A percentile compares a stretch with the other conserved stretches of the same genome.
Conservation (phyloP, 208 protist genomes). For the Acanthamoeba castellanii region DNA sequence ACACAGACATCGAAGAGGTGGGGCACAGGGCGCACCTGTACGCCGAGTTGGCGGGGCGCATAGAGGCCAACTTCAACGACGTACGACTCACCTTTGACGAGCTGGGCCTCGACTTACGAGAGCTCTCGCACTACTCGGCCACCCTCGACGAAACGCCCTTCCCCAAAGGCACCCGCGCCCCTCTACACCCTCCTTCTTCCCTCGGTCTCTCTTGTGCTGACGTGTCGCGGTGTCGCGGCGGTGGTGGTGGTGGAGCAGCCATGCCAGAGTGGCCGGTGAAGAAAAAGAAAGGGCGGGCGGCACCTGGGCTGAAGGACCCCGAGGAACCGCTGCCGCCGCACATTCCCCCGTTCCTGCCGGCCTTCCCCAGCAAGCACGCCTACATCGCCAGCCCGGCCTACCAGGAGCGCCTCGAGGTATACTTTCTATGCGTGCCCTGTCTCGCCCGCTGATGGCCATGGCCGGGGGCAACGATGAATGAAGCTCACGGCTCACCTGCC, state of each 20-base stretch:
- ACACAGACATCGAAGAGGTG: neutral
- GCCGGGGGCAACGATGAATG: too few relatives aligned
- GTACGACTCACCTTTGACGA: conserved; percentile 23
- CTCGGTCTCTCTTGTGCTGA: neutral
- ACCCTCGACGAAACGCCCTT: conserved; percentile 33
- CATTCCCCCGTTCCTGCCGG: conserved; percentile 10
- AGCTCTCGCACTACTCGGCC: neutral
- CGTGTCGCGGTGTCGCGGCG: neutral
- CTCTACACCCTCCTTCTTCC: neutral
- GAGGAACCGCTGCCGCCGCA: conserved; percentile 22
- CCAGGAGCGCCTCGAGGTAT: neutral
- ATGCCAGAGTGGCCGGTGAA: conserved; percentile 40
- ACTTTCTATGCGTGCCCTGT: too few relatives aligned
- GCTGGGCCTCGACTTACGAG: neutral
- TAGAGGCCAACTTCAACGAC: conserved; percentile 54
- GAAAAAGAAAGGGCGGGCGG: neutral
- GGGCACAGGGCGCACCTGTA: neutral
- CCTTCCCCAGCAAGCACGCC: conserved; percentile 9
- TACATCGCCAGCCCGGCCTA: conserved; percentile 11
- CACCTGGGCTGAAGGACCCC: conserved; percentile 9
- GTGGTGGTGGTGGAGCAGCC: neutral
- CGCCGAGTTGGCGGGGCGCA: conserved; percentile 9
- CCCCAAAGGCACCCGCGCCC: neutral
- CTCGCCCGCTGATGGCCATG: too few relatives aligned
- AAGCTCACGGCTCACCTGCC: too few relatives aligned